These are phyloP conservation scores for Zygosaccharomyces sapae DNA, from an alignment of 1,139 yeast species.

Conservation along the genomic window DNA sequence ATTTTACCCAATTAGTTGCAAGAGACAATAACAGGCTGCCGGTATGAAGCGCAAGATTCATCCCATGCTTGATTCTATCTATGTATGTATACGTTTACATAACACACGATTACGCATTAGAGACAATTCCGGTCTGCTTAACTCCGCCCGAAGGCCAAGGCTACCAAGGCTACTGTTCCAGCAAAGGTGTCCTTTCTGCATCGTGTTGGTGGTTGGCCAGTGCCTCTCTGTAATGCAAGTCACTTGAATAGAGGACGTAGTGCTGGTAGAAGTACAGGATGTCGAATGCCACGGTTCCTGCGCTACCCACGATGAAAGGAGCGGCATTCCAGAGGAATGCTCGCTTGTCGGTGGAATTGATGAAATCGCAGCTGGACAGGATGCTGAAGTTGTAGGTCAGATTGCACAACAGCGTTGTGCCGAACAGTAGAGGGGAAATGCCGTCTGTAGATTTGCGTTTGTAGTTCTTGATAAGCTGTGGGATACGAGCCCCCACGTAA, in stretches of 20 bases:
- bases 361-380: conserved; percentile 44
- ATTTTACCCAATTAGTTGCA: too few species aligned
- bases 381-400: conserved; percentile 76
- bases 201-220: conserved; percentile 15
- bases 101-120: too few species aligned
- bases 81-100: too few species aligned
- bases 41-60: too few species aligned
- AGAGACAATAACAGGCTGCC: too few species aligned
- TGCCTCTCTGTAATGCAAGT: conserved; percentile 28
- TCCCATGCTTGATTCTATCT: too few species aligned
- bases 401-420: conserved; percentile 77
- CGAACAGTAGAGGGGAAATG: conserved; percentile 70
- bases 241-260: conserved; percentile 34
- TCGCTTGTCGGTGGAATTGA: conserved; percentile 37
- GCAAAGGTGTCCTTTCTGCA: conserved; percentile 11
- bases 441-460: conserved; percentile 79
- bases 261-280: conserved; percentile 66
- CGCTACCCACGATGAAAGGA: conserved; percentile 80
- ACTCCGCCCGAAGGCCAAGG: too few species aligned
- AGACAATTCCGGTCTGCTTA: too few species aligned
- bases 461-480: conserved; percentile 77
- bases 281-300: conserved; percentile 83
- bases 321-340: conserved; percentile 62
- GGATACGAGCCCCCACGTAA: conserved; percentile 75
- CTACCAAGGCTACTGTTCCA: not conserved